Base-by-base conservation (phyloP, 1,139 yeast genomes). In the Lodderomyces metapsilosis region DNA sequence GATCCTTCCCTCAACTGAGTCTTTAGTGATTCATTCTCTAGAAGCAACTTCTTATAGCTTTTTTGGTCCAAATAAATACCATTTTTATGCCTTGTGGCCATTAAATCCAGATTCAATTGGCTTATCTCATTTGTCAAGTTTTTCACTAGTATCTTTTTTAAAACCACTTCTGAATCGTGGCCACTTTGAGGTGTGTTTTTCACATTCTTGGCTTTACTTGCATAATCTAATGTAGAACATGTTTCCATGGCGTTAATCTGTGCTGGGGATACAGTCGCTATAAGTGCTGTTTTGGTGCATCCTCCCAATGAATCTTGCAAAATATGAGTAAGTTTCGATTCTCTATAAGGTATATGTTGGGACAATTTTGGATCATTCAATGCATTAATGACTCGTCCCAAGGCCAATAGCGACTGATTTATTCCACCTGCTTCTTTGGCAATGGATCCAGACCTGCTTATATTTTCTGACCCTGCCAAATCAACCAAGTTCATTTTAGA, bases 361-460 rank as follows among this genome's bases (percentile, higher is more conserved):
- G 43, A 38, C n/a, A 38, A 36, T 16, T 44, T 32, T 27, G 18
- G 52, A 30, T 61, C 73, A 39, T 71, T 62, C 37, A 88, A 69
- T 1, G 86, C 74, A 54, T 83, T 88, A 32, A 89, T 88, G 1
- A 89, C 96, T 42, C 95, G 68, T 0, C 96, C 97, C 37, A 89
- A 71, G 0, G 96, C 84, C 31, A 88, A 64, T 43, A 89, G 69
- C 47, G 92, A 83, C 59, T 88, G 94, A 59, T 89, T 89, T 41
- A 89, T 89, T 53, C 84, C 78, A 1, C 95, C 96, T 2, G 96
- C 96, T 59, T 88, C 96, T 50, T 87, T 79, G 0, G 95, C 95
- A 1, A 80, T 74, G 0, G 95, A 92, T 1, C 96, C 96, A 0
- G 95, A 84, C 44, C 88, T 68, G 46, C 72, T 78, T 38, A 88